Evolutionary conservation across 176 grass and related monocot species (phyloP), one percentile per base, ranked within the genome.

Genomic region (Ensete glaucum): DNA sequence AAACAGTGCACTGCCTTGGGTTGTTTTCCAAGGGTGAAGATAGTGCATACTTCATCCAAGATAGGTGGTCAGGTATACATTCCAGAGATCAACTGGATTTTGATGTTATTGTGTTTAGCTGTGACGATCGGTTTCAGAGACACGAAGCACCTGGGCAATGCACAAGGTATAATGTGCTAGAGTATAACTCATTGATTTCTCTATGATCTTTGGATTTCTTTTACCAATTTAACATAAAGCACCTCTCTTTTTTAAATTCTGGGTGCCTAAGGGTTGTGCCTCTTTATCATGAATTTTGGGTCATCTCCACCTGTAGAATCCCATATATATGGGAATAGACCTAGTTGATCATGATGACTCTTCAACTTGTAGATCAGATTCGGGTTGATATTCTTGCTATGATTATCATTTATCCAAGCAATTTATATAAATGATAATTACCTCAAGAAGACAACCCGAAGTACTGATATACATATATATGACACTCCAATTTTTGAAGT

Each of bases 51-150:
- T 19, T 96, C 93, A n/a, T 84, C 87, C 12, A 86, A 81, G 20
- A 83, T 96, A 20, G 89, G 90, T 73, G 93, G 93, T 2, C 93
- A 92, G 78, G 90, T 96, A 85, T 96, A 96, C 79, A 96, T 96
- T 62, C 93, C 93, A n/a, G 93, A 96, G 83, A 96, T 92, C 76
- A 96, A 96, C 62, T 92, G 93, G 93, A 96, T 86, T 10, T n/a
- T 96, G 71, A 96, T 96, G 93, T 62, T 96, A 43, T 53, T 96
- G 58, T 96, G 93, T 52, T 70, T 96, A 53, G 76, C 93, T 84
- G 89, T 96, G 54, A 96, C 89, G 12, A 76, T 96, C 48, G 93
- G 93, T 53, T 96, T 96, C 81, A 87, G 88, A 82, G 79, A 96
- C 53, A 92, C 93, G 4, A 96, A 96, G 50, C 85, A 79, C 12